These are phyloP conservation scores for Trichosporon coremiiforme DNA, from an alignment of 1,284 basidiomycete genomes.

Conservation along the genomic window DNA sequence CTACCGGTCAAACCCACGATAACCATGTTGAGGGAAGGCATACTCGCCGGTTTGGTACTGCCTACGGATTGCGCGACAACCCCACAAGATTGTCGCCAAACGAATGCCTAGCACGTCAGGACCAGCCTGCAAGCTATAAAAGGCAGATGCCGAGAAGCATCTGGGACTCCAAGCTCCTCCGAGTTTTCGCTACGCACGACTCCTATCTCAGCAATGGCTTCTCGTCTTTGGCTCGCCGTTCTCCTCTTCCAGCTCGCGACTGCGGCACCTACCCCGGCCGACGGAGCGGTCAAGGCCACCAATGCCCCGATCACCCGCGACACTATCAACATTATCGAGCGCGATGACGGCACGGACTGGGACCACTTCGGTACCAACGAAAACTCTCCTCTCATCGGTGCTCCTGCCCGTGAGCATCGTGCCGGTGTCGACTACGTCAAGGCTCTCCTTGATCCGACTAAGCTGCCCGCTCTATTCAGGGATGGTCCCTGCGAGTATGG, in stretches of 20 bases:
- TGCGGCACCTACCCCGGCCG: neutral
- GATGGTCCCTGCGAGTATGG: neutral
- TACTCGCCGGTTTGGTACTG: neutral
- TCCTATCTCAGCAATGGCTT: neutral
- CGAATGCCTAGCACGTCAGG: neutral
- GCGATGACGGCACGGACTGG: neutral
- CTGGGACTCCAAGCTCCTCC: neutral
- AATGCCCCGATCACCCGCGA: neutral
- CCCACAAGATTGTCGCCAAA: neutral
- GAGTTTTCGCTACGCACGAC: neutral
- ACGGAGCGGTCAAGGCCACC: neutral
- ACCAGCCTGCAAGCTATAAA: neutral
- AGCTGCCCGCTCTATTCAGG: neutral
- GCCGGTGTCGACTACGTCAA: neutral
- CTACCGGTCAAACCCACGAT: neutral
- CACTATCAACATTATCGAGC: neutral
- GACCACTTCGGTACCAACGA: neutral
- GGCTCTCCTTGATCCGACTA: neutral
- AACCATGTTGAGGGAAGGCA: neutral
- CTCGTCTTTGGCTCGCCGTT: conserved; percentile 9
- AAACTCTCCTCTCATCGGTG: neutral
- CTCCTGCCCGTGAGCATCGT: neutral
- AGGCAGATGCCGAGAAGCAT: neutral
- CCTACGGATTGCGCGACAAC: neutral
- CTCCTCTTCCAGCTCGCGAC: conserved; percentile 15